Percentiles rank a stretch among this genome's conserved stretches.
phyloP scores from a whole-genome alignment of 768 basidiomycete genomes.

The Hypholoma fasciculare region DNA sequence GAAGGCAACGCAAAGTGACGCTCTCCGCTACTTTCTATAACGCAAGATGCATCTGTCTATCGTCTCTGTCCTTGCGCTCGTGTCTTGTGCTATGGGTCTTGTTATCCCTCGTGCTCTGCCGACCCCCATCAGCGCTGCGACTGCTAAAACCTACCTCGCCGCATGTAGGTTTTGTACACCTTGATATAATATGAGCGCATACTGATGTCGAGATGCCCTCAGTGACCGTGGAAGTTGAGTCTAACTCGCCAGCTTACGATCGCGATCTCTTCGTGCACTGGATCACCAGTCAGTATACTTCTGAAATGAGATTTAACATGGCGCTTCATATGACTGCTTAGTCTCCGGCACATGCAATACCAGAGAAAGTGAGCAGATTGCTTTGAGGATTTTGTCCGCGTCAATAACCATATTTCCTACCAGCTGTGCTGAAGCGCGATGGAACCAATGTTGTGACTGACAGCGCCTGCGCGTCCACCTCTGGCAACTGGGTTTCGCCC shows the following conservation, averaged over 20 bases:
- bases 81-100: background rate
- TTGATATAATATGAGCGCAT: background rate
- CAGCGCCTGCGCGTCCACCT: constrained; percentile 38
- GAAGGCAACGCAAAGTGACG: background rate
- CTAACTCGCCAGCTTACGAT: constrained; percentile 40
- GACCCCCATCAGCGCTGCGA: constrained; percentile 19
- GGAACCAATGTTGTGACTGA: constrained; percentile 42
- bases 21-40: background rate
- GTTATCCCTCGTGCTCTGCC: constrained; percentile 18
- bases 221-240: constrained; percentile 42
- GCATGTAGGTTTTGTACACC: constrained; percentile 11
- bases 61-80: background rate
- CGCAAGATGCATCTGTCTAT: constrained; percentile 8
- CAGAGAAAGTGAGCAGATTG: constrained; percentile 39
- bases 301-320: background rate
- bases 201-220: background rate
- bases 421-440: constrained; percentile 43
- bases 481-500: constrained; percentile 48
- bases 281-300: constrained; percentile 39
- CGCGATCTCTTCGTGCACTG: constrained; percentile 45
- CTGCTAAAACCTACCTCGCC: constrained; percentile 18
- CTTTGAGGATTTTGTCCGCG: background rate
- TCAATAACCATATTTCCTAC: background rate
- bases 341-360: constrained; percentile 52
- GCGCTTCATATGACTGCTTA: constrained; percentile 13